Conservation (phyloP, 2,329 filamentous ascomycete species). For the Stachybotrys elegans region DNA sequence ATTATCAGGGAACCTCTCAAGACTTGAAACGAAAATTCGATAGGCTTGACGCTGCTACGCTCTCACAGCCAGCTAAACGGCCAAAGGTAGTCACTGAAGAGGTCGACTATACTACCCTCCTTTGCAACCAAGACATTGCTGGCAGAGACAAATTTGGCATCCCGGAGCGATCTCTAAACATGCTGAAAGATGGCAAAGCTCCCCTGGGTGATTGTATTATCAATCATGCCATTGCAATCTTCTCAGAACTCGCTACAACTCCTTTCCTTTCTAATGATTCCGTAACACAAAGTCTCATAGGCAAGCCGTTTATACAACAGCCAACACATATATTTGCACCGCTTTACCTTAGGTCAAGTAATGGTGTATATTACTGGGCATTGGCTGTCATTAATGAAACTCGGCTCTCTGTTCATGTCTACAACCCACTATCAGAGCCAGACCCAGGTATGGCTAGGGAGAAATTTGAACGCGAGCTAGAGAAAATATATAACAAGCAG, state of each 20-base stretch:
- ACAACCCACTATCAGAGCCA: not conserved
- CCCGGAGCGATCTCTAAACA: not conserved
- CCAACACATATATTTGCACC: not conserved
- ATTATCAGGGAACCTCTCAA: too few species aligned
- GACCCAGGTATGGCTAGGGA: not conserved
- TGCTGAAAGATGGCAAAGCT: not conserved
- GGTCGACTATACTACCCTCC: not conserved
- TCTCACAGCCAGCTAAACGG: not conserved
- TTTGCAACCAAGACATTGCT: not conserved
- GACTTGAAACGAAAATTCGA: not conserved
- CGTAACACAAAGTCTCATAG: not conserved
- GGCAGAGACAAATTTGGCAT: not conserved
- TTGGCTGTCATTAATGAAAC: not conserved
- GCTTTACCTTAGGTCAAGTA: not conserved
- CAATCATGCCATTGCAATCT: not conserved
- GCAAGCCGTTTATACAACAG: not conserved
- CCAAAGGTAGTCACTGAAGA: not conserved
- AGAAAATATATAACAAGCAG: not conserved
- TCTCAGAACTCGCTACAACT: not conserved
- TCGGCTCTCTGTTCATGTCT: not conserved
- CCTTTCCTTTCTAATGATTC: not conserved
- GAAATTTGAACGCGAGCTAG: not conserved
- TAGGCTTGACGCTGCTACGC: not conserved
- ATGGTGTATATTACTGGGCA: not conserved
- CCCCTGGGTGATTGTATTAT: not conserved